Percentiles rank a stretch among this genome's conserved stretches.
Evolutionary conservation across 2,329 filamentous ascomycete species (phyloP).

Genomic region (Colletotrichum nymphaeae): DNA sequence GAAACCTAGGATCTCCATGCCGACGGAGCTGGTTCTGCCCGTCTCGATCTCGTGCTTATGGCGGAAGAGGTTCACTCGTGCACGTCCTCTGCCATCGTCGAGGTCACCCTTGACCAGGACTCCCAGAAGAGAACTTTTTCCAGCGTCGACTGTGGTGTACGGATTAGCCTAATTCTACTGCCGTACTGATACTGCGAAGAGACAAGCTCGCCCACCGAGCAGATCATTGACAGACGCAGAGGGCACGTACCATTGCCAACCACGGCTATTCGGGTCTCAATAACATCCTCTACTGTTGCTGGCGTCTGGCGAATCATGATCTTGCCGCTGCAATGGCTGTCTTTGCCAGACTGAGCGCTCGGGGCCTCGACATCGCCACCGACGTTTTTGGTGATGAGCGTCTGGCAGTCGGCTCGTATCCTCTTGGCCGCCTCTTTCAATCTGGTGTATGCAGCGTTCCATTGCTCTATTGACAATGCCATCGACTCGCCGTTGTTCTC

Average conservation of each 20-base stretch:
- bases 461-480: constrained; percentile 79
- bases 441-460: constrained; percentile 76
- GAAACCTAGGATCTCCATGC: constrained; percentile 99
- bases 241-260: constrained; percentile 82
- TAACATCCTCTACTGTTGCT: constrained; percentile 82
- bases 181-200: neutral
- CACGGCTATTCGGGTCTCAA: constrained; percentile 95
- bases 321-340: constrained; percentile 85
- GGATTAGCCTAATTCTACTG: neutral
- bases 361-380: constrained; percentile 80
- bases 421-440: constrained; percentile 73
- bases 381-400: constrained; percentile 92
- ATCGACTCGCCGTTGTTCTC: constrained; percentile 92
- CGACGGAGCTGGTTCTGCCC: constrained; percentile 93
- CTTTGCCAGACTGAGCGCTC: constrained; percentile 69
- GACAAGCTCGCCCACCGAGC: neutral
- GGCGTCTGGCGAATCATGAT: constrained; percentile 83
- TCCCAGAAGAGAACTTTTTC: constrained; percentile 95
- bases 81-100: constrained; percentile 93
- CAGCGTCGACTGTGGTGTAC: constrained; percentile 82
- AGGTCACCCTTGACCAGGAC: constrained; percentile 95
- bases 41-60: constrained; percentile 99
- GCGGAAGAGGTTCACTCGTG: constrained; percentile 93
- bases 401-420: constrained; percentile 78
- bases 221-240: neutral